Base-by-base conservation (phyloP, 495 filamentous ascomycete species). In the Penicillium desertorum region DNA sequence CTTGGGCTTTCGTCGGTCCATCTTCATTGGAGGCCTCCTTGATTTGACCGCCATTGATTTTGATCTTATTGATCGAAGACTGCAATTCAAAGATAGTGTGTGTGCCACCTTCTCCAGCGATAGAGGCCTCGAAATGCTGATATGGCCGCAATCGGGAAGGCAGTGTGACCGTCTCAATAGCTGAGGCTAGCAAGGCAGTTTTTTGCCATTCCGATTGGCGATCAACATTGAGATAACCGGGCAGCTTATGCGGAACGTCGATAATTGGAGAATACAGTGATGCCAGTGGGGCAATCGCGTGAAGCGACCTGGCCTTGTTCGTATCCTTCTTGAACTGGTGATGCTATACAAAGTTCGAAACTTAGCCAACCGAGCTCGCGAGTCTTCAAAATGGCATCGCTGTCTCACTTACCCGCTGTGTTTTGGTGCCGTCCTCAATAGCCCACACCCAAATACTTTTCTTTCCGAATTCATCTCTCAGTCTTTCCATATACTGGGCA, bases 401-500 rank as follows among this genome's bases (percentile, higher is more conserved):
- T 39, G 37, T 54, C 6, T 52, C 62, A 71, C 79, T 68, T 71
- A 89, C 88, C 62, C 84, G 77, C 58, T 81, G 71, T 29, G 81
- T 74, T 51, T 73, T 83, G 57, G 70, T 72, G n/a, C 78, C 78
- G 49, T 84, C 82, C 68, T 94, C 87, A 45, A 90, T 69, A 8
- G 88, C 93, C 87, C 92, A 97, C 19, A 91, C 82, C 86, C 89
- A 94, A 32, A 96, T 80, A 34, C 81, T 80, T 56, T 83, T 83
- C 74, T 97, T 98, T 22, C 90, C 89, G 70, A 90, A 93, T 67
- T 98, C 95, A 66, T 99, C 94, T 64, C 89, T 73, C 37, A 99
- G 64, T 29, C 84, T 77, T 64, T 96, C 91, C 17, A 95, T 64
- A 75, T 96, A 97, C 64, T 78, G 79, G 4, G 86, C 76, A 10